Percentiles rank a stretch among this genome's conserved stretches.
These are phyloP conservation scores for Tetradesmus lagerheimii DNA, from an alignment of 139 green algal species.

Conservation along the genomic window DNA sequence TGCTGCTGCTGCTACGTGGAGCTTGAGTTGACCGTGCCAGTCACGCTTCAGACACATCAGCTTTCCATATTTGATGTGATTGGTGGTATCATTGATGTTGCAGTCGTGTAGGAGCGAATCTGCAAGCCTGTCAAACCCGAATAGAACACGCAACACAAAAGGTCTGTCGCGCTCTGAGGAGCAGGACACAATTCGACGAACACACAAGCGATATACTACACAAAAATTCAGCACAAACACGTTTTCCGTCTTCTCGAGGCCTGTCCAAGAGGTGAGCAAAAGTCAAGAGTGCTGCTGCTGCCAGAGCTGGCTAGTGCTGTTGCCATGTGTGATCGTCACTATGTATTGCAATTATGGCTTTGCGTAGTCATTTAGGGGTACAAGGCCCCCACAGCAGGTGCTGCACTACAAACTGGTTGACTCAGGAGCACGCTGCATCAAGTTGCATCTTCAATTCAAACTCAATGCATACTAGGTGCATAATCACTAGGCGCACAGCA, in stretches of 20 bases:
- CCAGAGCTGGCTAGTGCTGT: background rate
- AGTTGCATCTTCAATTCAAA: background rate
- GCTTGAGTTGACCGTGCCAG: background rate
- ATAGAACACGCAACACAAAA: background rate
- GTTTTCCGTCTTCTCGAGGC: background rate
- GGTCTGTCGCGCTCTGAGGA: background rate
- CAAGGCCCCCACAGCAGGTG: background rate
- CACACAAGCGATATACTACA: background rate
- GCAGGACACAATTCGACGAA: background rate
- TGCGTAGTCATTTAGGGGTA: background rate
- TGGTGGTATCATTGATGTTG: background rate
- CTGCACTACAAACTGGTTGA: background rate
- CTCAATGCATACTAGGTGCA: background rate
- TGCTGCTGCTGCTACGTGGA: background rate
- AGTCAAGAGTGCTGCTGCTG: conserved; percentile 4
- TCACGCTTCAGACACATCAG: background rate
- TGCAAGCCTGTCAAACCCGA: background rate
- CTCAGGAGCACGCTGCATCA: background rate
- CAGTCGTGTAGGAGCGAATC: background rate
- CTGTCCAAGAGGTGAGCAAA: background rate
- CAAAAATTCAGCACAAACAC: background rate
- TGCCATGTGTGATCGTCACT: background rate
- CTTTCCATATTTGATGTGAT: background rate
- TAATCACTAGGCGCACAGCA: background rate
- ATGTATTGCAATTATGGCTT: no score